Percentiles rank a stretch among this genome's conserved stretches.
phyloP scores from a whole-genome alignment of 2,329 filamentous ascomycete genomes.

The Thyridium curvatum region DNA sequence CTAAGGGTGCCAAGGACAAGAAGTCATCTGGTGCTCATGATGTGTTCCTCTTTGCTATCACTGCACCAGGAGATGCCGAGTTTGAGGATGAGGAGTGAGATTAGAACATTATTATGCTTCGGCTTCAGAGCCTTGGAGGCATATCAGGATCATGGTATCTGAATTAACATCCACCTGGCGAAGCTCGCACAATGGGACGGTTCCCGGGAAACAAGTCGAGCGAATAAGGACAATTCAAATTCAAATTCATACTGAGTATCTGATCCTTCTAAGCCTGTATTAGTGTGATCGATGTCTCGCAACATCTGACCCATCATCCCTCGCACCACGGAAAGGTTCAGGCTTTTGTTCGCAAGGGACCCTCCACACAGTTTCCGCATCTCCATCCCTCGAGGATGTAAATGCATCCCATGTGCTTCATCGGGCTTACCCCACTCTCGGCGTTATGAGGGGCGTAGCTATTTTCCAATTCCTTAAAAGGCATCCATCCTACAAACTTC shows the following conservation, averaged over 20 bases:
- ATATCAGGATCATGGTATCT: too few relatives aligned
- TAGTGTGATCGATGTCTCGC: neutral
- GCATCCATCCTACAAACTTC: constrained; percentile 2
- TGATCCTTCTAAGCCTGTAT: constrained; percentile 2
- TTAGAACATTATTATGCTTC: too few relatives aligned
- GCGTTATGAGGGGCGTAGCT: constrained; percentile 23
- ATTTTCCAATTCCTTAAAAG: constrained; percentile 1
- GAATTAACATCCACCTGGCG: too few relatives aligned
- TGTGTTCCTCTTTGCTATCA: constrained; percentile 20
- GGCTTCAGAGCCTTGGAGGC: too few relatives aligned
- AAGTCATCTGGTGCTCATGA: constrained; percentile 4
- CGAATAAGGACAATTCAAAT: too few relatives aligned
- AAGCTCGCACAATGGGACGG: too few relatives aligned
- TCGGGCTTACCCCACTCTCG: constrained; percentile 24
- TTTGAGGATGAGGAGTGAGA: constrained; percentile 9
- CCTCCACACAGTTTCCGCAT: constrained; percentile 9
- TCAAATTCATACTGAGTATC: too few relatives aligned
- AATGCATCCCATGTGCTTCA: constrained; percentile 13
- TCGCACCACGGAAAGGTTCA: constrained; percentile 17
- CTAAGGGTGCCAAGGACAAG: neutral
- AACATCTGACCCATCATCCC: constrained; percentile 7
- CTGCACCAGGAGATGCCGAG: constrained; percentile 7
- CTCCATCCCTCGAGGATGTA: too few relatives aligned
- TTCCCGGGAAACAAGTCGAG: too few relatives aligned
- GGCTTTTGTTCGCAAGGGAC: constrained; percentile 12